Base-by-base conservation (phyloP, 371 early-diverging fungal species). In the Mucor circinelloides region DNA sequence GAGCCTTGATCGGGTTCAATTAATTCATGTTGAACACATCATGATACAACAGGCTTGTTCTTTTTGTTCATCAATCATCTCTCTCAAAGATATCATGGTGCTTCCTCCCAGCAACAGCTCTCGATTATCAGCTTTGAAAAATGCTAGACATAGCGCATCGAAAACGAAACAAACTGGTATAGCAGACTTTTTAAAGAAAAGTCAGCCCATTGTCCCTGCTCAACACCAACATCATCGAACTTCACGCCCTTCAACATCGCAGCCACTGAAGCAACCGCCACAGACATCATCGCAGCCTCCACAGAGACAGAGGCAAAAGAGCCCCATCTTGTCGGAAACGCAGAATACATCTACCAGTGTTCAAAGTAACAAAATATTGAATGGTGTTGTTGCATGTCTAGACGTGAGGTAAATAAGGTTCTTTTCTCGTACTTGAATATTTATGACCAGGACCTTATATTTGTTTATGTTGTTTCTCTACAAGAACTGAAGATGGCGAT, bases 401-500 rank as follows among this genome's bases (percentile, higher is more conserved):
- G 82, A 82, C 28, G 76, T 77, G 27, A 75, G 82, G 82, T 82
- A 72, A 64, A 36, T 9, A 17, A 10, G 17, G 21, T 6, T n/a
- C 27, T 4, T 48, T 31, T 6, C 25, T 48, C 3, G n/a, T 23
- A 42, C 17, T 40, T 17, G 42, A 58, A 46, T 46, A 21, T 10
- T 10, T 8, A 9, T 10, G n/a, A 46, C 46, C 27, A 52, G 52
- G 12, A 13, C 27, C 13, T 27, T 52, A 52, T 21, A 31, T 40
- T 32, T 58, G 17, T 32, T 21, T 63, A 34, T 21, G 12, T 63
- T 44, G 57, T 50, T 32, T 12, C 17, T 21, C 36, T 27, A n/a
- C 40, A 17, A 83, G 83, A 59, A 83, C 83, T 0, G 83, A 83
- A 28, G 83, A 83, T 56, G 83, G 81, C 2, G 79, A 79, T 34